Evolutionary conservation across 257 asterid genomes (phyloP), one percentile per base, ranked within the genome.

Genomic region (Solanum ahanhuiri): DNA sequence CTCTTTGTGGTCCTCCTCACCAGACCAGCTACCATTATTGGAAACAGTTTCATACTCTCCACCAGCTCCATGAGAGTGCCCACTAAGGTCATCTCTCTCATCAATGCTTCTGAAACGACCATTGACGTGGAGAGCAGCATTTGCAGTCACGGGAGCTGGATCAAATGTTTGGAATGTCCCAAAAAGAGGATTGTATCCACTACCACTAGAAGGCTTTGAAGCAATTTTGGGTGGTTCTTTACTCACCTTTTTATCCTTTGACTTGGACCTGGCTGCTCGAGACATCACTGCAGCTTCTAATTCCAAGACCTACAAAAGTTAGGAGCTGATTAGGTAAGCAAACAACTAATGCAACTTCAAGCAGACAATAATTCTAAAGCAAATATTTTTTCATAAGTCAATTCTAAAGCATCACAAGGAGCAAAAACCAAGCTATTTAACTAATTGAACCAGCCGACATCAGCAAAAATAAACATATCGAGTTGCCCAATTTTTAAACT

Each of bases 11-110:
- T 93, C 97, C 87, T 96, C 99, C 63, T 94, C 98, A 81, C 98
- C 99, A 82, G 99, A 96, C 98, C 97, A 96, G 88, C 99, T 95
- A 81, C 90, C 99, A 48, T 92, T 95, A 88, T 95, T 97, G 82
- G 98, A 97, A 81, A 93, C 91, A 67, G 92, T 89, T 88, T 97
- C 99, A 79, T 91, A 93, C 87, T 97, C 98, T 0, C 86, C 85
- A 37, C 93, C 94, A 43, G 87, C 85, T 76, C 93, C 94, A 58
- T 88, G 83, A 82, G 94, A 87, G 87, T 87, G 92, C 81, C 93
- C 95, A 84, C 87, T 93, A 73, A 90, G 93, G 89, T 95, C 98
- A 37, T 97, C 99, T 14, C 92, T 84, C 87, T 97, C 99, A 30
- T 95, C 98, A 76, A 94, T 97, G 90, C 93, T 94, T 41, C 92